Conservation (phyloP, 805 yeast genomes). For the Saturnispora hagleri region DNA sequence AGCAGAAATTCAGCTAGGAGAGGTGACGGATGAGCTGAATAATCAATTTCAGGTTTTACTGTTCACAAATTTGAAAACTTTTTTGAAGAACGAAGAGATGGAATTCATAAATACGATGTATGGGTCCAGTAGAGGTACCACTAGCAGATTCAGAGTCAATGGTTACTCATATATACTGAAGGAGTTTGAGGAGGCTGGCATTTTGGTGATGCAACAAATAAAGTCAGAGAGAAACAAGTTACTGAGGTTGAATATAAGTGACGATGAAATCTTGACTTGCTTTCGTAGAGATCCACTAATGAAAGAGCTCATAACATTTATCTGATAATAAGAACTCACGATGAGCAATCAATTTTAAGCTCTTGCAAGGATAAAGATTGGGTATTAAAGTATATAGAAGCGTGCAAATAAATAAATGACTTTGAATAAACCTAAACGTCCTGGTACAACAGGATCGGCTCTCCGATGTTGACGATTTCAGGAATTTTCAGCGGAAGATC, state of each 20-base stretch:
- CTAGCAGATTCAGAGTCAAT: slow-evolving; percentile 37
- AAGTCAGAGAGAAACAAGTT: slow-evolving; percentile 60
- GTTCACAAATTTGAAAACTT: slow-evolving; percentile 24
- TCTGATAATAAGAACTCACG: neutral
- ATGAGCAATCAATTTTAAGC: too few species aligned
- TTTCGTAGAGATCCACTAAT: slow-evolving; percentile 48
- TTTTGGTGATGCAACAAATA: slow-evolving; percentile 57
- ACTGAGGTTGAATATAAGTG: slow-evolving; percentile 58
- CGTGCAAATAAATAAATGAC: neutral
- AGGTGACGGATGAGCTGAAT: slow-evolving; percentile 67
- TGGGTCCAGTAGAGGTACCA: slow-evolving; percentile 12
- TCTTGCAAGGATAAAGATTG: neutral
- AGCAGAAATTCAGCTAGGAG: slow-evolving; percentile 67
- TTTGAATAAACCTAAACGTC: slow-evolving; percentile 13
- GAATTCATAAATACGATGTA: slow-evolving; percentile 22
- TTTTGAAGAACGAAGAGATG: slow-evolving; percentile 17
- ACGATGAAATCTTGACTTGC: slow-evolving; percentile 56
- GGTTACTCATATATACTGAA: slow-evolving; percentile 52
- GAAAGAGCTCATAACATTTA: slow-evolving; percentile 20
- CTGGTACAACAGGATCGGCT: slow-evolving; percentile 71
- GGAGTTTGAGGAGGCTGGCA: slow-evolving; percentile 73
- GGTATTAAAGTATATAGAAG: neutral
- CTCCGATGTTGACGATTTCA: slow-evolving; percentile 80
- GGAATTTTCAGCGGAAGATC: slow-evolving; percentile 76
- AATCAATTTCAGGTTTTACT: slow-evolving; percentile 24